phyloP scores from a whole-genome alignment of 208 protist genomes.

The Crithidia sp. region DNA sequence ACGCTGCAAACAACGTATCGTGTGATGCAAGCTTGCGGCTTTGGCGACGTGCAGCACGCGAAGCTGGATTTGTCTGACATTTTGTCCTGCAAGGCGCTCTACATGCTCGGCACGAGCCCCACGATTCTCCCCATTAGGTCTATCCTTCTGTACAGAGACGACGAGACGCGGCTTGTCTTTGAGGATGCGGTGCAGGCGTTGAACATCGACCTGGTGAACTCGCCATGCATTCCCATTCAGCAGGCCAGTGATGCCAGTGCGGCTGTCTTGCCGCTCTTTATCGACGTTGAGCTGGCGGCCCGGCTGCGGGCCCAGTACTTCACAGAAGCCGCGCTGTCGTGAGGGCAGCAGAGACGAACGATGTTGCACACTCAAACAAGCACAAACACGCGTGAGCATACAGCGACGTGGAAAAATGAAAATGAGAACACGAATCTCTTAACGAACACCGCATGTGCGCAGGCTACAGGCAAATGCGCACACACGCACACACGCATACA shows the following conservation, averaged over 20 bases:
- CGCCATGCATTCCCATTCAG: constrained; percentile 2
- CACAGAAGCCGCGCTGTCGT: constrained; percentile 7
- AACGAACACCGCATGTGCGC: too few relatives aligned
- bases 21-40: constrained; percentile 33
- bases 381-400: background rate
- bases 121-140: constrained; percentile 72
- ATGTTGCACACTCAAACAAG: too few relatives aligned
- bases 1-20: constrained; percentile 59
- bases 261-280: constrained; percentile 9
- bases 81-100: constrained; percentile 47
- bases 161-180: constrained; percentile 43
- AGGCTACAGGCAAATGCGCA: too few relatives aligned
- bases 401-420: too few relatives aligned
- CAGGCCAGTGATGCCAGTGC: background rate
- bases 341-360: background rate
- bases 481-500: too few relatives aligned
- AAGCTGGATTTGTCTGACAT: constrained; percentile 66
- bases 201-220: background rate
- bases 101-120: constrained; percentile 78
- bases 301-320: constrained; percentile 30
- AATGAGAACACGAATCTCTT: too few relatives aligned
- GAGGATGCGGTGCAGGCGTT: constrained; percentile 28
- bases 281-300: constrained; percentile 15
- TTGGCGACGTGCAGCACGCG: constrained; percentile 48
- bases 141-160: constrained; percentile 62